A percentile compares a stretch with the other conserved stretches of the same genome.
Conservation (phyloP, 2,329 filamentous ascomycete genomes). For the Penicillium sp. region DNA sequence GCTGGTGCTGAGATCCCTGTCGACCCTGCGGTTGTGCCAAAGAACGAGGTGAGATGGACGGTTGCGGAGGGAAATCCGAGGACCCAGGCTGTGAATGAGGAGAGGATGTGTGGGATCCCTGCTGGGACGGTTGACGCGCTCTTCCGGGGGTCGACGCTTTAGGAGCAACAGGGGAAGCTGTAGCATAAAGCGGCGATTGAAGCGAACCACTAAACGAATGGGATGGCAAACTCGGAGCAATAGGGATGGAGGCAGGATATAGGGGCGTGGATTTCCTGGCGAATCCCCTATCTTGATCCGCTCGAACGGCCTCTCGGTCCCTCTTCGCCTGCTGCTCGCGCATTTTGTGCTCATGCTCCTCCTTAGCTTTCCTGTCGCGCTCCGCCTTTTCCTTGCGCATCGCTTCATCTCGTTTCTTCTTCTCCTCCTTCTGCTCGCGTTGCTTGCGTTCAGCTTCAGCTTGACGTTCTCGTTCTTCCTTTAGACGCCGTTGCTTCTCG, state of each 20-base stretch:
- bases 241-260: slow-evolving; percentile 53
- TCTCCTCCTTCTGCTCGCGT: slow-evolving; percentile 78
- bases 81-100: slow-evolving; percentile 54
- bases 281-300: slow-evolving; percentile 47
- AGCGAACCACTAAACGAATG: slow-evolving; percentile 52
- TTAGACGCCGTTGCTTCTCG: slow-evolving; percentile 72
- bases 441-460: slow-evolving; percentile 81
- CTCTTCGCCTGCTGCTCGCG: slow-evolving; percentile 51
- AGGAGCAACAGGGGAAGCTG: slow-evolving; percentile 76
- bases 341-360: slow-evolving; percentile 59
- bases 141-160: slow-evolving; percentile 80
- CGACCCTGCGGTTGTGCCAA: slow-evolving; percentile 63
- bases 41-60: slow-evolving; percentile 59
- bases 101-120: slow-evolving; percentile 66
- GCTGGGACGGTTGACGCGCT: slow-evolving; percentile 74
- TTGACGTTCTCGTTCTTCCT: slow-evolving; percentile 82
- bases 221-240: slow-evolving; percentile 55
- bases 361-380: slow-evolving; percentile 63
- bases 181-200: slow-evolving; percentile 74
- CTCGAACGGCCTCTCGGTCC: slow-evolving; percentile 55
- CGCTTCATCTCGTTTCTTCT: slow-evolving; percentile 67
- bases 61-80: slow-evolving; percentile 59
- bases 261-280: slow-evolving; percentile 49
- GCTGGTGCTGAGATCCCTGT: slow-evolving; percentile 56
- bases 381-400: slow-evolving; percentile 76